Evolutionary conservation across 352 stramenopile species (phyloP).

Genomic region (Globisporangium nodosum): DNA sequence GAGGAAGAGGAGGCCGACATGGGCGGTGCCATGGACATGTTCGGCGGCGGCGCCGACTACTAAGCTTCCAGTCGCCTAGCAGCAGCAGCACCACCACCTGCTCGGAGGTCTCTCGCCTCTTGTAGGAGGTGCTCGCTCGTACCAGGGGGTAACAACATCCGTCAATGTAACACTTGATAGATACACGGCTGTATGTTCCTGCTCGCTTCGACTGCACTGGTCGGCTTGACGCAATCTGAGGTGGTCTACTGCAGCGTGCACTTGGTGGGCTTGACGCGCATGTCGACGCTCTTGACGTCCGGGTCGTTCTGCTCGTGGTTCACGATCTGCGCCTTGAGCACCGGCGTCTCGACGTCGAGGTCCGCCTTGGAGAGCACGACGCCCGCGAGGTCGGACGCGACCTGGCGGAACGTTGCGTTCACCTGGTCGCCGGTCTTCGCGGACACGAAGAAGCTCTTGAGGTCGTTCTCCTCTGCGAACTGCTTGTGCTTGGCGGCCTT

Average conservation of each 20-base stretch:
- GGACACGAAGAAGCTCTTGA: slow-evolving; percentile 90
- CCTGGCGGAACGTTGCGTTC: slow-evolving; percentile 80
- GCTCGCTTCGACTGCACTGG: not conserved
- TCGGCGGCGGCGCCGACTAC: slow-evolving; percentile 83
- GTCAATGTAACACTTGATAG: slow-evolving; percentile 78
- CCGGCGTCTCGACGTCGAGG: slow-evolving; percentile 72
- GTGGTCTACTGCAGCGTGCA: slow-evolving; percentile 48
- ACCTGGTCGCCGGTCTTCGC: slow-evolving; percentile 93
- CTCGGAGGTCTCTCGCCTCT: not conserved
- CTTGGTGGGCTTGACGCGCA: slow-evolving; percentile 37
- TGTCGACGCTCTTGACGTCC: slow-evolving; percentile 78
- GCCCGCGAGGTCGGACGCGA: slow-evolving; percentile 79
- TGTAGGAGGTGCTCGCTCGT: not conserved
- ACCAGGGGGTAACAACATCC: slow-evolving; percentile 45
- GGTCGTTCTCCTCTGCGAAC: slow-evolving; percentile 92
- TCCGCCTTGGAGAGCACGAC: slow-evolving; percentile 83
- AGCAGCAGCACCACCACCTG: not conserved
- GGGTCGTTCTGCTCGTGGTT: slow-evolving; percentile 91
- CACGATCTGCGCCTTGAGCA: slow-evolving; percentile 90
- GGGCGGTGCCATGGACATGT: slow-evolving; percentile 86
- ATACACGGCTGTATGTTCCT: slow-evolving; percentile 19
- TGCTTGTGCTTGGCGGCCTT: slow-evolving; percentile 87
- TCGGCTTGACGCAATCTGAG: not conserved
- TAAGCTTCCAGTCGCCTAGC: slow-evolving; percentile 30
- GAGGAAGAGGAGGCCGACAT: slow-evolving; percentile 87